phyloP scores from a whole-genome alignment of 1,284 basidiomycete genomes.

The Albatrellus sp. region DNA sequence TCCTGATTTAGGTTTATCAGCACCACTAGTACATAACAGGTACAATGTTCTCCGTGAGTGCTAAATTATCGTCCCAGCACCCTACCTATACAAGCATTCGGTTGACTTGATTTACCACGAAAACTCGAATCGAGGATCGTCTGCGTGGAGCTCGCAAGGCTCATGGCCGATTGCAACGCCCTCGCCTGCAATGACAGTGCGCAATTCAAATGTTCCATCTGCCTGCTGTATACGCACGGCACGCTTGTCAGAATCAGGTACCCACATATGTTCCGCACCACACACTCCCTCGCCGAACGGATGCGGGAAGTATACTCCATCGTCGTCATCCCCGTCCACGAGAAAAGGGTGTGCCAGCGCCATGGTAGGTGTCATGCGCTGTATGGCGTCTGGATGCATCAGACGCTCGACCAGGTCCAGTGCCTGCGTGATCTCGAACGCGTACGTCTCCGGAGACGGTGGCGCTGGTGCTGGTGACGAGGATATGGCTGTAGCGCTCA shows the following conservation, averaged over 20 bases:
- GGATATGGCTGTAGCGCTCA: conserved; percentile 13
- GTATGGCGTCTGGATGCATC: conserved; percentile 65
- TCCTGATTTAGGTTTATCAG: no score
- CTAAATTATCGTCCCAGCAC: no score
- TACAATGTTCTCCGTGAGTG: no score
- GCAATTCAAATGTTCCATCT: conserved; percentile 21
- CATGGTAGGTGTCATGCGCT: conserved; percentile 62
- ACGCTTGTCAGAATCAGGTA: conserved; percentile 15
- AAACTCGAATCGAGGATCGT: conserved; percentile 3
- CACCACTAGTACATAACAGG: no score
- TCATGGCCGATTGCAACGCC: conserved; percentile 54
- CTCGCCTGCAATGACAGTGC: conserved; percentile 43
- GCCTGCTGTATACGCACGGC: conserved; percentile 17
- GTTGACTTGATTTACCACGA: no score
- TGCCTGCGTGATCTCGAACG: conserved; percentile 47
- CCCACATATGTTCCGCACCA: conserved; percentile 38
- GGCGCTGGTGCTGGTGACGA: conserved; percentile 15
- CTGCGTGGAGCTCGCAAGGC: conserved; percentile 58
- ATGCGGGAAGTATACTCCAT: conserved; percentile 59
- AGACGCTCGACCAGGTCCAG: conserved; percentile 64
- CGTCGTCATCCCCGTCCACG: conserved; percentile 26
- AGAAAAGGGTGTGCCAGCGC: conserved; percentile 77
- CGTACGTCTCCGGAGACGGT: conserved; percentile 27
- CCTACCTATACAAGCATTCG: no score
- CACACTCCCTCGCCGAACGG: conserved; percentile 55